phyloP scores from a whole-genome alignment of 2,329 filamentous ascomycete genomes.

The Cadophora sp. region DNA sequence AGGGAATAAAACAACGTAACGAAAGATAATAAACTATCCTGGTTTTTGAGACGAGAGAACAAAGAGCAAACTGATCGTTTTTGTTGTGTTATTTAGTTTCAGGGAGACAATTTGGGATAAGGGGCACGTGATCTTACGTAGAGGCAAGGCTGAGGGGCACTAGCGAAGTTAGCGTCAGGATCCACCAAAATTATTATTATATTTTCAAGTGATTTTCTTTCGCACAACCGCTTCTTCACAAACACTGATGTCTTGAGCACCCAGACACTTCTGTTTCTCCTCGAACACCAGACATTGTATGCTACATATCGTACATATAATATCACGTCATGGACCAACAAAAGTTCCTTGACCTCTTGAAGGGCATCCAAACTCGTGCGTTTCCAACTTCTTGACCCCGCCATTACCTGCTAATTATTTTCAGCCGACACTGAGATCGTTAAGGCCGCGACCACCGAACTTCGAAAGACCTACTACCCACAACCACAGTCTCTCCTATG shows the following conservation, averaged over 20 bases:
- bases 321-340: conserved; percentile 73
- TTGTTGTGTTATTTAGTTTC: not conserved
- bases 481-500: conserved; percentile 83
- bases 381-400: conserved; percentile 41
- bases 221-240: not conserved
- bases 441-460: conserved; percentile 86
- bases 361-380: conserved; percentile 87
- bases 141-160: conserved; percentile 9
- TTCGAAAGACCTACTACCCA: conserved; percentile 93
- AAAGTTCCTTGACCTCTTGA: conserved; percentile 84
- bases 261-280: conserved; percentile 17
- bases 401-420: conserved; percentile 36
- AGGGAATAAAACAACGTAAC: not conserved
- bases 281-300: conserved; percentile 5
- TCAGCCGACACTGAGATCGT: conserved; percentile 87
- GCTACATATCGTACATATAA: conserved; percentile 16
- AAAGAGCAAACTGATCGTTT: not conserved
- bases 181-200: conserved; percentile 20
- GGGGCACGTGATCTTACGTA: not conserved
- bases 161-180: not conserved
- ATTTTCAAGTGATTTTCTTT: conserved; percentile 6
- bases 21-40: not conserved
- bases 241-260: conserved; percentile 26
- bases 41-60: not conserved
- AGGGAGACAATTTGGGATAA: not conserved